Base-by-base conservation (phyloP, 2,329 filamentous ascomycete genomes). In the Ascochyta pisi region DNA sequence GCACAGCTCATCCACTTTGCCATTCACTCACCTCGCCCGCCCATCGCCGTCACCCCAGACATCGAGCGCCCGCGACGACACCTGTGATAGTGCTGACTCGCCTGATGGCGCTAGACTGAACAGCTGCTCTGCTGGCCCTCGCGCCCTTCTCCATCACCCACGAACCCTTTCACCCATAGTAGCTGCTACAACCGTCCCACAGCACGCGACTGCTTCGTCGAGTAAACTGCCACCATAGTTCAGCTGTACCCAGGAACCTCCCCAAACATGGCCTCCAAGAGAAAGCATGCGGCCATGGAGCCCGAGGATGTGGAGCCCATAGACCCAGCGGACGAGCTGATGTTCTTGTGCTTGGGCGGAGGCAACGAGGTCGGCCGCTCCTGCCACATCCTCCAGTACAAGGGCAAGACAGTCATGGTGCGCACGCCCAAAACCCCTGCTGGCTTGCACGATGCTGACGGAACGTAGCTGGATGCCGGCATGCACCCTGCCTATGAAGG, bases 391-490 rank as follows among this genome's bases (percentile, higher is more conserved):
- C 88, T 99, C 57, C 92, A 98, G 73, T 99, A 99, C 84, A 99
- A 98, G 79, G 95, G 95, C 60, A 99, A 99, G 78, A 98, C 94
- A 6, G 92, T 99, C 65, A 99, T 99, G 95, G 92, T 96, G 81
- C 66, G 86, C 74, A 49, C 16, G 23, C 48, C n/a, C 5, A 27
- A 24, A 10, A 13, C 22, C 8, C 15, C n/a, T 6, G 22, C 29
- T 31, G 13, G 12, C 23, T 26, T 41, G 19, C 50, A 38, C 10
- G 3, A 40, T 60, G 62, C 68, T 76, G 58, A 75, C 57, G 19
- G 12, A 29, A 42, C 2, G 54, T 73, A 96, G 92, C 91, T 99
- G 66, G 95, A 99, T 80, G 95, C 95, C 46, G 95, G 95, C 46
- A 94, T 97, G 80, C 95, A 99, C 76, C 93, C 95, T 46, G 95